A percentile compares a stretch with the other conserved stretches of the same genome.
These are phyloP conservation scores for Diaporthe ampelina DNA, from an alignment of 2,329 filamentous ascomycete genomes.

Conservation along the genomic window DNA sequence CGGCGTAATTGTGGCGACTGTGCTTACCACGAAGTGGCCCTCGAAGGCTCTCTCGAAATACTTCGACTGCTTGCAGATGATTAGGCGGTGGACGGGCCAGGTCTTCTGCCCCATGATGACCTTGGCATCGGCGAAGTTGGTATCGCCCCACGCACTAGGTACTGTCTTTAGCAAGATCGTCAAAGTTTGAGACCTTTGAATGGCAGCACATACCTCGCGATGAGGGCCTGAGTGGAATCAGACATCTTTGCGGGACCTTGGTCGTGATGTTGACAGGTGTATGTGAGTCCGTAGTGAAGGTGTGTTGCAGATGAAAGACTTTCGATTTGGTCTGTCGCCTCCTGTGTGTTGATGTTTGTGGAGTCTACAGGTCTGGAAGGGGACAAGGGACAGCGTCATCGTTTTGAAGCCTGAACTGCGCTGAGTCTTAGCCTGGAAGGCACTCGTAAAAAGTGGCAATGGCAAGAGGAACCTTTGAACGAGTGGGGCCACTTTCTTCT, in stretches of 20 bases:
- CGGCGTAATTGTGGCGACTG: fast-evolving
- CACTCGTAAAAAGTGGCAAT: background rate
- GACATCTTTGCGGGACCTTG: background rate
- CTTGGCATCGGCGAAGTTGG: constrained; percentile 12
- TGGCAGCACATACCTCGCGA: background rate
- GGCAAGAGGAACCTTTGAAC: background rate
- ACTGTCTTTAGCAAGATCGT: background rate
- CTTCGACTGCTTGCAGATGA: constrained; percentile 14
- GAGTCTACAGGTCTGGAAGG: no score
- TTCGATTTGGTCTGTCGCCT: no score
- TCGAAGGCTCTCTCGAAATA: constrained; percentile 21
- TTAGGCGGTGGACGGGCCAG: constrained; percentile 16
- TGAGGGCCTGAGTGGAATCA: background rate
- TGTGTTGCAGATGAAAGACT: background rate
- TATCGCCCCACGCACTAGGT: constrained; percentile 25
- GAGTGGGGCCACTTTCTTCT: no score
- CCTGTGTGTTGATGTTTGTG: no score
- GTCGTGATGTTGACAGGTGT: background rate
- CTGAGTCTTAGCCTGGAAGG: background rate
- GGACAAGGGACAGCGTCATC: no score
- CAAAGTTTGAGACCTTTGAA: fast-evolving
- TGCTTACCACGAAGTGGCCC: constrained; percentile 4
- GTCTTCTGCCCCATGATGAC: constrained; percentile 22
- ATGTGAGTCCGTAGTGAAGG: background rate
- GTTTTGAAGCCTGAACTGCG: background rate